Conservation (phyloP, 164 flowering plant species). For the Cinnamomum chago region DNA sequence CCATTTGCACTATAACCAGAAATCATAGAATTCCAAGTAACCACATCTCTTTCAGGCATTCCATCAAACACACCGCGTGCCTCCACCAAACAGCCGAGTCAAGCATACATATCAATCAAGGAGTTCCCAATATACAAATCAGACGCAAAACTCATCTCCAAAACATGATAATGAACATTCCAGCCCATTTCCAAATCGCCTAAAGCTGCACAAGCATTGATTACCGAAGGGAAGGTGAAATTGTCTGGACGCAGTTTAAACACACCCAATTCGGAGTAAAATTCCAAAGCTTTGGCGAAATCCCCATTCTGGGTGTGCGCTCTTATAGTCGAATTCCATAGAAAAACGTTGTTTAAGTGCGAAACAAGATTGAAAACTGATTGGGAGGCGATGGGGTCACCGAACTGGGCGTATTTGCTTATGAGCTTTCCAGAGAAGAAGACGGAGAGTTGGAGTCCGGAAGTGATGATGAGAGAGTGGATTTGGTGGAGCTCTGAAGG, state of each 20-base stretch:
- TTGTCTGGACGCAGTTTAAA: conserved; percentile 31
- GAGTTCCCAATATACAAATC: conserved; percentile 53
- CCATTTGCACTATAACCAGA: conserved; percentile 35
- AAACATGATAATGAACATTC: conserved; percentile 30
- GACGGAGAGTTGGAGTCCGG: conserved; percentile 31
- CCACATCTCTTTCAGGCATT: conserved; percentile 41
- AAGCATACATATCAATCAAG: conserved; percentile 42
- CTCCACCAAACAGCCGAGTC: conserved; percentile 20
- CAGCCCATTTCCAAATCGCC: conserved; percentile 31
- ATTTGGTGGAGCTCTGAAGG: conserved; percentile 23
- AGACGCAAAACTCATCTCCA: conserved; percentile 37
- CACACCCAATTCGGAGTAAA: conserved; percentile 27
- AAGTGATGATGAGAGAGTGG: conserved; percentile 34
- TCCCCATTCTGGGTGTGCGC: conserved; percentile 41
- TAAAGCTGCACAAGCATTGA: conserved; percentile 43
- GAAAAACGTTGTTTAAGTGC: conserved; percentile 26
- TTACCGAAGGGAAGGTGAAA: conserved; percentile 48
- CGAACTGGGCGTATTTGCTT: conserved; percentile 38
- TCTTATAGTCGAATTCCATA: conserved; percentile 55
- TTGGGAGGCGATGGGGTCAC: conserved; percentile 25
- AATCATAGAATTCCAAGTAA: conserved; percentile 47
- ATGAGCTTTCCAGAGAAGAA: conserved; percentile 48
- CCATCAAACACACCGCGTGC: conserved; percentile 42
- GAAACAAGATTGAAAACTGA: conserved; percentile 31
- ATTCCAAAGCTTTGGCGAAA: conserved; percentile 30